A percentile compares a stretch with the other conserved stretches of the same genome.
phyloP scores from a whole-genome alignment of 2,329 filamentous ascomycete genomes.

The Aureobasidium zeae region DNA sequence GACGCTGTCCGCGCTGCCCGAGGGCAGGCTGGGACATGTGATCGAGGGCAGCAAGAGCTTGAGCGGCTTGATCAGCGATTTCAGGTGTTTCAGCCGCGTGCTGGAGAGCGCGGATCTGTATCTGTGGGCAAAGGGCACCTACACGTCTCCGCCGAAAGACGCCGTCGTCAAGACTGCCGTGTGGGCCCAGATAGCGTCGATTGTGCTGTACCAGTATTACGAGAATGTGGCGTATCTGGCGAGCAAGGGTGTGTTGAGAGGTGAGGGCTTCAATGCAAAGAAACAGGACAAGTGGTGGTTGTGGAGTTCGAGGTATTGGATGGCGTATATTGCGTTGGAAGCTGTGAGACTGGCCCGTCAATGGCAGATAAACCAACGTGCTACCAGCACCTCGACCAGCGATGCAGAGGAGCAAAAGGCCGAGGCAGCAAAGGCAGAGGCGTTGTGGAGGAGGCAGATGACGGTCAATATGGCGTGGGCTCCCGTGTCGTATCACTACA shows the following conservation, averaged over 20 bases:
- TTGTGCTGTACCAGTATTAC: conserved; percentile 62
- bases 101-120: conserved; percentile 71
- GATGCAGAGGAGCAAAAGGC: conserved; percentile 35
- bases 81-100: conserved; percentile 62
- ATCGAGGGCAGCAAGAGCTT: conserved; percentile 38
- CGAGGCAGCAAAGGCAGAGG: conserved; percentile 21
- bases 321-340: conserved; percentile 66
- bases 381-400: conserved; percentile 26
- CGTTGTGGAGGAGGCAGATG: conserved; percentile 16
- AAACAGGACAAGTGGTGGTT: conserved; percentile 54
- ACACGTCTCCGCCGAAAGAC: conserved; percentile 33
- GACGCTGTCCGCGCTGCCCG: conserved; percentile 29
- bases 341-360: conserved; percentile 50
- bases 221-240: conserved; percentile 79
- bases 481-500: conserved; percentile 18
- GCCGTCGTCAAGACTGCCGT: conserved; percentile 44
- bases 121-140: conserved; percentile 48
- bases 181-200: conserved; percentile 58
- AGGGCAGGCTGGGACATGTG: conserved; percentile 27
- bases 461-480: conserved; percentile 18
- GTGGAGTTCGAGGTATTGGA: conserved; percentile 75
- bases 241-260: conserved; percentile 57
- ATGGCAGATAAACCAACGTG: conserved; percentile 36
- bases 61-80: conserved; percentile 58
- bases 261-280: conserved; percentile 22